These are phyloP conservation scores for Pyracantha coccinea DNA, from an alignment of 331 rosid species.

Conservation along the genomic window DNA sequence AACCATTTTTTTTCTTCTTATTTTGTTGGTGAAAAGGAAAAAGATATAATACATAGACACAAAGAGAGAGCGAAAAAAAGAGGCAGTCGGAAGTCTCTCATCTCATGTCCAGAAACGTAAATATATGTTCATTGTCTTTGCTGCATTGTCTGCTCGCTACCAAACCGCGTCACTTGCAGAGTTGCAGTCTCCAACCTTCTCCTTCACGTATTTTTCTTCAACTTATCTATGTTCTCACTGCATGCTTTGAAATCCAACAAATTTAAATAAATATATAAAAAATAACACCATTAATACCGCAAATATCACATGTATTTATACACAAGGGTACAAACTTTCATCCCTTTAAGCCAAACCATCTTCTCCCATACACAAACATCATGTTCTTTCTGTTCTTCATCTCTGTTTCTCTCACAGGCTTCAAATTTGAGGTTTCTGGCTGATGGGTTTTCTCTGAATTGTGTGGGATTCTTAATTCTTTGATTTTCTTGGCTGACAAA, in stretches of 20 bases:
- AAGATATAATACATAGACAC: background rate
- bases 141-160: slow-evolving; percentile 17
- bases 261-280: background rate
- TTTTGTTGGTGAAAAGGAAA: background rate
- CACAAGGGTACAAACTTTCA: slow-evolving; percentile 3
- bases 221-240: slow-evolving; percentile 13
- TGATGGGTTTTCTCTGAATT: slow-evolving; percentile 28
- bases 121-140: slow-evolving; percentile 12
- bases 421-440: slow-evolving; percentile 31
- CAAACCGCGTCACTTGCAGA: slow-evolving; percentile 8
- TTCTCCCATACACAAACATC: slow-evolving; percentile 6
- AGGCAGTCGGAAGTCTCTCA: slow-evolving; percentile 1
- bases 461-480: slow-evolving; percentile 8
- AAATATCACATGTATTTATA: background rate
- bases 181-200: slow-evolving; percentile 1
- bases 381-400: slow-evolving; percentile 17
- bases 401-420: slow-evolving; percentile 19
- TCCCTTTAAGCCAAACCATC: slow-evolving; percentile 1
- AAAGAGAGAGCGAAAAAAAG: slow-evolving; percentile 5
- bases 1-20: background rate
- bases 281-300: background rate
- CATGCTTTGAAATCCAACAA: slow-evolving; percentile 38
- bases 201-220: slow-evolving; percentile 14
- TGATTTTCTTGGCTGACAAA: slow-evolving; percentile 20
- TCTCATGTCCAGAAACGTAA: slow-evolving; percentile 5